A percentile compares a stretch with the other conserved stretches of the same genome.
phyloP scores from a whole-genome alignment of 202 grass and related monocot genomes.

The Tripidium arundinaceum region DNA sequence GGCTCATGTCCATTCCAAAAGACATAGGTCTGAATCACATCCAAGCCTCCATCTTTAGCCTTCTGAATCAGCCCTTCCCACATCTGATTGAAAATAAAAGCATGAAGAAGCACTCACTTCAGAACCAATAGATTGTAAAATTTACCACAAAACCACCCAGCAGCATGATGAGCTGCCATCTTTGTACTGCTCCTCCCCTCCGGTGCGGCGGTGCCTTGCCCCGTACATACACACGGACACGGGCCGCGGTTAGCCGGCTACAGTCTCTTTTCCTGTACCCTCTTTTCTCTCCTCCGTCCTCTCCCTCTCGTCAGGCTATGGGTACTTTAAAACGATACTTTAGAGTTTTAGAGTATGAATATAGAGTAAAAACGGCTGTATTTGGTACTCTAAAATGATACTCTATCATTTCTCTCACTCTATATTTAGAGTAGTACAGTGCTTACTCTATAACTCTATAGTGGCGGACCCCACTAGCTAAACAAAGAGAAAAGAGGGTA shows the following conservation, averaged over 20 bases:
- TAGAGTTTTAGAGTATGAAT: too few relatives aligned
- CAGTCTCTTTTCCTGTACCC: neutral
- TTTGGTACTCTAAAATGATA: too few relatives aligned
- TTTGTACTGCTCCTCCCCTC: slow-evolving; percentile 31
- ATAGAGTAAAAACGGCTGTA: too few relatives aligned
- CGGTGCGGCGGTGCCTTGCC: neutral
- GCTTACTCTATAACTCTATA: too few relatives aligned
- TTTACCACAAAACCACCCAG: slow-evolving; percentile 27
- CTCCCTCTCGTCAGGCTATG: neutral
- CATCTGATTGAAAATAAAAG: slow-evolving; percentile 55
- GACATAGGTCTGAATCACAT: slow-evolving; percentile 96
- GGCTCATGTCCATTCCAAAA: slow-evolving; percentile 99
- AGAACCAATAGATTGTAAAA: too few relatives aligned
- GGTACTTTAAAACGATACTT: too few relatives aligned
- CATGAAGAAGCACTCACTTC: neutral
- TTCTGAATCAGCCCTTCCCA: slow-evolving; percentile 92
- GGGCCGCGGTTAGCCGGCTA: neutral
- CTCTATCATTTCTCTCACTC: too few relatives aligned
- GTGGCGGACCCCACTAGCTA: too few relatives aligned
- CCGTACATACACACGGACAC: slow-evolving; percentile 20
- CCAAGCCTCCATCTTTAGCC: slow-evolving; percentile 95
- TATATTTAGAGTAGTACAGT: too few relatives aligned
- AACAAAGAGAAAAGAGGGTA: too few relatives aligned
- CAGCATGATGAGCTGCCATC: slow-evolving; percentile 36
- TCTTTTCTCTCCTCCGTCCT: neutral